Percentiles rank a stretch among this genome's conserved stretches.
These are phyloP conservation scores for Fusarium sulawesiense DNA, from an alignment of 2,329 filamentous ascomycete species.

Conservation along the genomic window DNA sequence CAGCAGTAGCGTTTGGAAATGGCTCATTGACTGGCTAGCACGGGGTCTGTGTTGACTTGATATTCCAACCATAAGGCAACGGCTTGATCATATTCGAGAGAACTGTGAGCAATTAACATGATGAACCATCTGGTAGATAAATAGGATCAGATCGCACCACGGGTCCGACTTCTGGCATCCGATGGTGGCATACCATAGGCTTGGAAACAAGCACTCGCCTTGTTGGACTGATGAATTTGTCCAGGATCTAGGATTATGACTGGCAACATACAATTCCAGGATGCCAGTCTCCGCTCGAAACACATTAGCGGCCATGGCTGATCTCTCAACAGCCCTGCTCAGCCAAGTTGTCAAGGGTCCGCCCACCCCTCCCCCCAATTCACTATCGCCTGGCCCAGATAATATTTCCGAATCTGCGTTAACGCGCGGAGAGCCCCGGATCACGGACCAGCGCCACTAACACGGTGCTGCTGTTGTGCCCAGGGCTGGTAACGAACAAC, in stretches of 20 bases:
- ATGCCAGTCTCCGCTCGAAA: conserved; percentile 55
- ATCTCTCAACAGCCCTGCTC: conserved; percentile 54
- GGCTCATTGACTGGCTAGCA: conserved; percentile 7
- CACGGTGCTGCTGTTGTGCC: conserved; percentile 49
- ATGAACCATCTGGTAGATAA: conserved; percentile 14
- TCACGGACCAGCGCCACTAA: conserved; percentile 52
- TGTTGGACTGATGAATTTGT: conserved; percentile 35
- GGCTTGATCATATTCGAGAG: neutral
- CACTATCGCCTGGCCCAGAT: conserved; percentile 57
- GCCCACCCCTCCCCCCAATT: conserved; percentile 51
- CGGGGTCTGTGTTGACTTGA: neutral
- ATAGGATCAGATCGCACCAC: conserved; percentile 23
- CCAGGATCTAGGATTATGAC: conserved; percentile 44
- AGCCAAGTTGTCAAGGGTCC: conserved; percentile 53
- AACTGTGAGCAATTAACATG: conserved; percentile 10
- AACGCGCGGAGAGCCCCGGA: conserved; percentile 59
- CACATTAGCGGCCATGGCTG: conserved; percentile 56
- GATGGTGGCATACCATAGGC: conserved; percentile 25
- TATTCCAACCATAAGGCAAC: neutral
- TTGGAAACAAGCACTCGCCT: conserved; percentile 41
- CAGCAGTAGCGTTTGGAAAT: conserved; percentile 21
- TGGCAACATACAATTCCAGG: conserved; percentile 45
- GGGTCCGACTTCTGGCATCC: conserved; percentile 38
- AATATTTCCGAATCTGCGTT: conserved; percentile 63
- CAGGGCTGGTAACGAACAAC: conserved; percentile 46